A percentile compares a stretch with the other conserved stretches of the same genome.
phyloP scores from a whole-genome alignment of 2,329 filamentous ascomycete species.

The Gnomoniopsis smithogilvyi region DNA sequence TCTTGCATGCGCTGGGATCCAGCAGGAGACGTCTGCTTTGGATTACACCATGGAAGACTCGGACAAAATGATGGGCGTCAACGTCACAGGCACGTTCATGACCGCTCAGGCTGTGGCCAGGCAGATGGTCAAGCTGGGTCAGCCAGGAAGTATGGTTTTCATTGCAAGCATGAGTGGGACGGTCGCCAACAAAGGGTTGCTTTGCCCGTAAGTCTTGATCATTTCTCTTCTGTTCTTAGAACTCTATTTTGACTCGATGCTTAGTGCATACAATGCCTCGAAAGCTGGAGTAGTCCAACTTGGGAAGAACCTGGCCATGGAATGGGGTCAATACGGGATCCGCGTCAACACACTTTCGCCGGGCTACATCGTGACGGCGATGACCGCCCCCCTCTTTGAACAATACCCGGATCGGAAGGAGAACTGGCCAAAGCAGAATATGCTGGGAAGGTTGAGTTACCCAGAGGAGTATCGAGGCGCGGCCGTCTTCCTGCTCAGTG shows the following conservation, averaged over 20 bases:
- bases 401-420: conserved; percentile 65
- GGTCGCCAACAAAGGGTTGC: conserved; percentile 60
- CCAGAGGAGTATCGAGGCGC: conserved; percentile 71
- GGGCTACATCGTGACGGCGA: conserved; percentile 76
- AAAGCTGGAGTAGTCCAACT: conserved; percentile 74
- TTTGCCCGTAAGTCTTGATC: conserved; percentile 53
- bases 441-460: conserved; percentile 68
- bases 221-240: neutral
- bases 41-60: conserved; percentile 75
- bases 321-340: conserved; percentile 72
- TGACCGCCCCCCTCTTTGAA: conserved; percentile 78
- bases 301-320: conserved; percentile 64
- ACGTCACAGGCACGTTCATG: conserved; percentile 82
- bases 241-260: neutral
- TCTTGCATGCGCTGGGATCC: conserved; percentile 67
- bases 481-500: conserved; percentile 64
- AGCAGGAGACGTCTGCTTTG: conserved; percentile 79
- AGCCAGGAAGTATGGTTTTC: conserved; percentile 60
- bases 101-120: conserved; percentile 85
- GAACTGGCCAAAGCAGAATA: conserved; percentile 81
- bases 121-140: conserved; percentile 62
- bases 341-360: conserved; percentile 79
- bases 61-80: conserved; percentile 77
- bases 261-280: conserved; percentile 69
- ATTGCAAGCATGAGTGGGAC: conserved; percentile 70